Evolutionary conservation across 768 basidiomycete genomes (phyloP).

Genomic region (Russula ochroleuca): DNA sequence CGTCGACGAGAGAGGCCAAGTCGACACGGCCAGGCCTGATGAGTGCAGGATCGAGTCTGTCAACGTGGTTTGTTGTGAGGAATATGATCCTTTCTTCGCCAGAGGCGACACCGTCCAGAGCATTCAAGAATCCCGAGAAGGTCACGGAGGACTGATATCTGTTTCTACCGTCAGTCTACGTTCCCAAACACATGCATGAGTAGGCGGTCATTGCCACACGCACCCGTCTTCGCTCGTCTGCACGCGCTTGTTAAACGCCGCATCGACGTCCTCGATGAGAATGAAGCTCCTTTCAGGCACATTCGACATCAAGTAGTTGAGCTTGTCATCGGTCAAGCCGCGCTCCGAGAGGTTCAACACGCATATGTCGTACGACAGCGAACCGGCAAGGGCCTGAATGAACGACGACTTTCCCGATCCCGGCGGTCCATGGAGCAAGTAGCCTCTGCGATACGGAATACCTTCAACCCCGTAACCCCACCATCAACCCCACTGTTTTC

Average conservation of each 20-base stretch:
- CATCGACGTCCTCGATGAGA: constrained; percentile 97
- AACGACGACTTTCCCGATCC: constrained; percentile 98
- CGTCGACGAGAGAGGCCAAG: constrained; percentile 74
- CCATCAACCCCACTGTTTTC: not conserved
- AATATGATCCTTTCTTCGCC: constrained; percentile 98
- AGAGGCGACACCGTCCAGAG: constrained; percentile 94
- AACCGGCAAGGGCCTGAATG: constrained; percentile 94
- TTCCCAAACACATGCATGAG: not conserved
- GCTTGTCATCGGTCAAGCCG: constrained; percentile 93
- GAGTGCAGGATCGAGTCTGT: constrained; percentile 85
- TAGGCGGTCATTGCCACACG: constrained; percentile 30
- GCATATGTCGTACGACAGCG: constrained; percentile 91
- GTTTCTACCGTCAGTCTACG: constrained; percentile 21
- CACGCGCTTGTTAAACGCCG: constrained; percentile 90
- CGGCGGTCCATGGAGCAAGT: constrained; percentile 92
- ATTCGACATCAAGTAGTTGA: constrained; percentile 89
- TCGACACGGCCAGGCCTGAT: constrained; percentile 96
- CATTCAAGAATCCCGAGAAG: constrained; percentile 96
- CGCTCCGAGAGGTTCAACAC: constrained; percentile 93
- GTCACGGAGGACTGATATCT: constrained; percentile 95
- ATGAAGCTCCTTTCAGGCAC: constrained; percentile 90
- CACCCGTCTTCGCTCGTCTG: constrained; percentile 92
- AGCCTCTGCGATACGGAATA: constrained; percentile 95
- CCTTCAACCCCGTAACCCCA: constrained; percentile 45
- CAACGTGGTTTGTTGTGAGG: constrained; percentile 97